Evolutionary conservation across 2,329 filamentous ascomycete genomes (phyloP), one percentile per base, ranked within the genome.

Genomic region (Talaromyces sp.): DNA sequence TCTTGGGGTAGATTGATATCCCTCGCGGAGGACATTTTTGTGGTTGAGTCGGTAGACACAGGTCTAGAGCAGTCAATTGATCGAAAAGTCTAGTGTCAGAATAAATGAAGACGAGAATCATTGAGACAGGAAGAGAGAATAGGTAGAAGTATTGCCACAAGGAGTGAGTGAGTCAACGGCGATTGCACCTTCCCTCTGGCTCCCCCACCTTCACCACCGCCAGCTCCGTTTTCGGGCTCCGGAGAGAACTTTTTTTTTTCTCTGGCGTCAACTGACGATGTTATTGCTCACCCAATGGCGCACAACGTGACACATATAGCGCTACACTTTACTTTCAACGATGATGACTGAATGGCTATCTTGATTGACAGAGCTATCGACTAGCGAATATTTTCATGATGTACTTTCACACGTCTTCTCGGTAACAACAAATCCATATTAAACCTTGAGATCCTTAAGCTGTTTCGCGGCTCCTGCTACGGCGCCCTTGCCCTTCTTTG

Each of bases 401-500:
- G 48, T 52, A 33, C 48, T 31, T 31, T 6, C 7, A 28, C 23
- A 48, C n/a, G 23, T 31, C 14, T 31, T 11, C 23, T 8, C 25
- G 23, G 9, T 3, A 28, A 18, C 25, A 31, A 52, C 25, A 54
- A 21, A n/a, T n/a, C n/a, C 11, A 8, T 9, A 16, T 69, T 69
- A 79, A 33, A 80, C 73, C 65, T 77, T 73, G 63, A 80, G 70
- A 55, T 70, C 69, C 66, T 79, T 69, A 67, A 80, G 71, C 66
- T 76, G 76, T 63, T 79, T 74, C 9, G 75, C 68, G 8, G 76
- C 71, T 52, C 73, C 75, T 25, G 73, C 71, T 12, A 67, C 67
- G 16, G 65, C 68, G 52, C 69, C 67, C 68, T 79, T 79, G 25
- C 68, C 67, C 70, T 83, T 84, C 76, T 87, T 88, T 67, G 82